Base-by-base conservation (phyloP, 1,139 yeast species). In the Kazachstania sp. region DNA sequence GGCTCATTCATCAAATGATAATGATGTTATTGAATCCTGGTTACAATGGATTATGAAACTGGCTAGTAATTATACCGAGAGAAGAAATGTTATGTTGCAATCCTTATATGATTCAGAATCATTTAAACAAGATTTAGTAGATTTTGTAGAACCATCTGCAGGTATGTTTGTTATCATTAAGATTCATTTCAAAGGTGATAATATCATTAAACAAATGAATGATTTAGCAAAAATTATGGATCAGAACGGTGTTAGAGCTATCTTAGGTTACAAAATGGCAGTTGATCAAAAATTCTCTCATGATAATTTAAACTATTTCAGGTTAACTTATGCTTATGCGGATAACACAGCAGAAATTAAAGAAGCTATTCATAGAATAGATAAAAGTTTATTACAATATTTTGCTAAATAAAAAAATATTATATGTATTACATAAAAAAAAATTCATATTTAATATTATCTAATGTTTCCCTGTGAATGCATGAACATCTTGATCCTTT, bases 101-200 rank as follows among this genome's bases (percentile, higher is more conserved):
- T 58, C 68, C 1, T 49, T 75, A 35, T 54, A 58, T 41, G 60
- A 56, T 3, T 64, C 75, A 1, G 60, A 65, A 13, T 68, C 75
- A 2, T 65, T 46, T 50, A 57, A 65, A 38, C 60, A 67, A 39
- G 69, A 67, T 0, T 69, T 69, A 39, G 62, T 79, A 48, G 67
- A 69, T 13, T 68, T 77, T 6, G 66, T 79, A 50, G 84, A 79
- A 50, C 90, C 94, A 1, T 70, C 72, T 26, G 88, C 90, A 3
- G 95, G 95, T 31, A 86, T 86, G 95, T 86, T 86, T 66, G 76
- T 81, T 40, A 72, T 83, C 56, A 67, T 81, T 29, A 67, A 73
- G 37, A 63, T 83, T 48, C 75, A 77, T 16, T 32, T 41, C 4
- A 49, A 84, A 90, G 56, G 85, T 76, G 67, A 85, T 92, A 67